Evolutionary conservation across 805 yeast species (phyloP).

Genomic region (Lipomyces spencermartinsiae): DNA sequence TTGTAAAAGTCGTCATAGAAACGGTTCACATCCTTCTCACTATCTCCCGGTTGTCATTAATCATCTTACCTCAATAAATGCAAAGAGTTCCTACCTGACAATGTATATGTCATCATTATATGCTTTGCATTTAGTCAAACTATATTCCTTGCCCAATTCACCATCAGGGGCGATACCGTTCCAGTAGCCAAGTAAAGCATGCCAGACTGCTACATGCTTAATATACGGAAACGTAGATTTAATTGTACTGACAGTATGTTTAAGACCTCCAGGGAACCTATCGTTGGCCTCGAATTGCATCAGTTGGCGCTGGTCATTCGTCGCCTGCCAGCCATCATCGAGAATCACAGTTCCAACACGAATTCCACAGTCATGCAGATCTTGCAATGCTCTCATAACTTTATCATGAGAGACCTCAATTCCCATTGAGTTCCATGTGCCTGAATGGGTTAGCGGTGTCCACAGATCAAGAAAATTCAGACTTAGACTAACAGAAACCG

Average conservation of each 20-base stretch:
- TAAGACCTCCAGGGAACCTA: constrained; percentile 44
- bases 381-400: constrained; percentile 39
- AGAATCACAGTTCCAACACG: constrained; percentile 41
- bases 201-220: constrained; percentile 46
- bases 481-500: constrained; percentile 41
- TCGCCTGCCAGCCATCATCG: constrained; percentile 47
- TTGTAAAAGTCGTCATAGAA: constrained; percentile 43
- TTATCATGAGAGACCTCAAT: constrained; percentile 37
- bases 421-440: constrained; percentile 46
- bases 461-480: background rate
- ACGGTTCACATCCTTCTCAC: constrained; percentile 32
- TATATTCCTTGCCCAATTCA: constrained; percentile 38
- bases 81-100: constrained; percentile 18
- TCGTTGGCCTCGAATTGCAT: constrained; percentile 40
- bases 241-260: constrained; percentile 40
- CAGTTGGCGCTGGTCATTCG: constrained; percentile 38
- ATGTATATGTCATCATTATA: constrained; percentile 25
- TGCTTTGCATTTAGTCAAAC: constrained; percentile 17
- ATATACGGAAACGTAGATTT: constrained; percentile 39
- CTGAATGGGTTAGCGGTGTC: background rate
- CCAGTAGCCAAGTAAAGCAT: constrained; percentile 46
- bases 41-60: constrained; percentile 11
- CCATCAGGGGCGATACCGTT: constrained; percentile 42
- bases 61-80: background rate
- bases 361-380: constrained; percentile 39